Conservation (phyloP, 2,329 filamentous ascomycete genomes). For the Sclerotinia glacialis region DNA sequence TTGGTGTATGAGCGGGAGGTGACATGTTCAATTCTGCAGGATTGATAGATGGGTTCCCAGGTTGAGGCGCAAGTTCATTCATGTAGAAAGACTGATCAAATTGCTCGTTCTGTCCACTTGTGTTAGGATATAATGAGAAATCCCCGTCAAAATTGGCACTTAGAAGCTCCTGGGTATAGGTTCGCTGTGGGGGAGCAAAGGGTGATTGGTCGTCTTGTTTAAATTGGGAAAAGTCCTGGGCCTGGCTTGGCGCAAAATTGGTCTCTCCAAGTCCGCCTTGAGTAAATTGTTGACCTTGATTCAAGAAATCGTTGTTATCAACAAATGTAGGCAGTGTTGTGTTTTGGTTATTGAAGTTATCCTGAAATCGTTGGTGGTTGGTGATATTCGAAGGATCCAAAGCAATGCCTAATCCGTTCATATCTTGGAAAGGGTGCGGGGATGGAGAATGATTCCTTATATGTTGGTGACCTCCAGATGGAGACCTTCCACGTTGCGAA, state of each 20-base stretch:
- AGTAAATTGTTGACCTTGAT: constrained; percentile 39
- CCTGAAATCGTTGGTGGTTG: constrained; percentile 44
- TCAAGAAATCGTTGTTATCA: constrained; percentile 47
- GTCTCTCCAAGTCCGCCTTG: constrained; percentile 34
- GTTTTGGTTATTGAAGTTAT: constrained; percentile 43
- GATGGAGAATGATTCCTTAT: constrained; percentile 64
- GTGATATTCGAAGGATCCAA: constrained; percentile 44
- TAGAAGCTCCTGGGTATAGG: constrained; percentile 49
- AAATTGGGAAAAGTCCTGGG: constrained; percentile 38
- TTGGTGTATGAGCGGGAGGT: constrained; percentile 39
- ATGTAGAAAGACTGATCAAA: constrained; percentile 63
- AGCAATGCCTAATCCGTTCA: constrained; percentile 54
- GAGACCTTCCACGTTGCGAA: constrained; percentile 60
- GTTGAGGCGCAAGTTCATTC: constrained; percentile 46
- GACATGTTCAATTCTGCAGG: constrained; percentile 50
- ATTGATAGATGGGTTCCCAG: constrained; percentile 46
- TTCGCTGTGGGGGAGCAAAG: constrained; percentile 46
- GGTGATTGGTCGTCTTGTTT: constrained; percentile 37
- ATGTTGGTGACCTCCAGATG: constrained; percentile 55
- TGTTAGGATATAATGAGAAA: constrained; percentile 62
- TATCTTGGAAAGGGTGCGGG: constrained; percentile 50
- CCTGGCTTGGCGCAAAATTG: constrained; percentile 31
- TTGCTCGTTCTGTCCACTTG: constrained; percentile 52
- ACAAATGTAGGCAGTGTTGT: constrained; percentile 38
- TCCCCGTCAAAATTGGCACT: constrained; percentile 55